Percentiles rank a stretch among this genome's conserved stretches.
Conservation (phyloP, 2,329 filamentous ascomycete genomes). For the Parasarocladium wereldwijsianum region DNA sequence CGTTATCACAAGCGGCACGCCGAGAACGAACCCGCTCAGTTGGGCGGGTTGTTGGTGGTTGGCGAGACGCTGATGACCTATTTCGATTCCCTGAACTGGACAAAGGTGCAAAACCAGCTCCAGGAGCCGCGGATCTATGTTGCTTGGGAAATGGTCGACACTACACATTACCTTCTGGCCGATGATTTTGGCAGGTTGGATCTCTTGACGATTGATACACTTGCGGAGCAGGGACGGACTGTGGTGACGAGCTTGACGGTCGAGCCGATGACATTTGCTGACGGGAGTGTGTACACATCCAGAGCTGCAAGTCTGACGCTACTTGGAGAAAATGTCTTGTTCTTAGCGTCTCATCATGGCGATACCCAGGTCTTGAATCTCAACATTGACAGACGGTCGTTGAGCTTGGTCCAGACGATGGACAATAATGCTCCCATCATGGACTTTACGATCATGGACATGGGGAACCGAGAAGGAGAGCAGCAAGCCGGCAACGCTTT, state of each 20-base stretch:
- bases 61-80: conserved; percentile 76
- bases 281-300: conserved; percentile 36
- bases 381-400: conserved; percentile 22
- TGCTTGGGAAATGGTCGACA: conserved; percentile 79
- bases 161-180: conserved; percentile 69
- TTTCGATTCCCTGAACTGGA: conserved; percentile 62
- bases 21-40: conserved; percentile 36
- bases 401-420: conserved; percentile 54
- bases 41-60: conserved; percentile 59
- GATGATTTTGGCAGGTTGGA: conserved; percentile 84
- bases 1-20: conserved; percentile 44
- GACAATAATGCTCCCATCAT: conserved; percentile 78
- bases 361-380: conserved; percentile 72
- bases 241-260: conserved; percentile 62
- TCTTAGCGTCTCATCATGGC: conserved; percentile 83
- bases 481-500: conserved; percentile 69
- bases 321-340: conserved; percentile 57
- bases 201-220: conserved; percentile 63
- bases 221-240: conserved; percentile 46
- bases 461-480: conserved; percentile 72
- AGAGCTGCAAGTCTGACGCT: conserved; percentile 69
- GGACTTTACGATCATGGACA: conserved; percentile 92
- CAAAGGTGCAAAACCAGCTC: conserved; percentile 48
- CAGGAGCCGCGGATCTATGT: conserved; percentile 72
- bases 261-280: conserved; percentile 21